A percentile compares a stretch with the other conserved stretches of the same genome.
These are phyloP conservation scores for Bisporella sp. DNA, from an alignment of 2,329 filamentous ascomycete genomes.

Conservation along the genomic window DNA sequence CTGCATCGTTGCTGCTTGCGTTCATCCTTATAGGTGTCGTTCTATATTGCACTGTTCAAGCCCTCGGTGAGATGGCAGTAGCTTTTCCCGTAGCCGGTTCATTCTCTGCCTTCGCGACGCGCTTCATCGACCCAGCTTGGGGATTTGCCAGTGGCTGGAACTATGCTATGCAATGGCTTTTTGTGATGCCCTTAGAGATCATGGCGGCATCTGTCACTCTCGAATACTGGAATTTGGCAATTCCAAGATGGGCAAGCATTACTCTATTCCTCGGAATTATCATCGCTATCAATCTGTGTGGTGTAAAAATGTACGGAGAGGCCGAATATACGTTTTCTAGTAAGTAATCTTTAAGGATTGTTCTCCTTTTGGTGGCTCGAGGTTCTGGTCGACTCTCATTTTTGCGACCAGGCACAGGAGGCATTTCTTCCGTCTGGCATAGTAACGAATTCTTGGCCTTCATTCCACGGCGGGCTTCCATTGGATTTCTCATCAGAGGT, in stretches of 20 bases:
- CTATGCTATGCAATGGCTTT: slow-evolving; percentile 83
- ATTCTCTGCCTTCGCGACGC: slow-evolving; percentile 84
- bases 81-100: slow-evolving; percentile 93
- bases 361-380: too few species aligned
- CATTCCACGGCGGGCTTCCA: too few species aligned
- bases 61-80: slow-evolving; percentile 85
- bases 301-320: slow-evolving; percentile 82
- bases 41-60: slow-evolving; percentile 88
- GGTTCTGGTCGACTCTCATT: too few species aligned
- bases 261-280: slow-evolving; percentile 73
- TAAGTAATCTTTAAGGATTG: too few species aligned
- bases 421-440: too few species aligned
- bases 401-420: too few species aligned
- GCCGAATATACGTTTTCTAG: slow-evolving; percentile 77
- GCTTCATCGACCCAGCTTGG: slow-evolving; percentile 93
- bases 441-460: too few species aligned
- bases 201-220: slow-evolving; percentile 82
- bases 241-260: slow-evolving; percentile 74
- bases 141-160: slow-evolving; percentile 95
- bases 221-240: slow-evolving; percentile 71
- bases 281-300: slow-evolving; percentile 77
- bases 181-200: slow-evolving; percentile 76
- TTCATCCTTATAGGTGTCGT: slow-evolving; percentile 75
- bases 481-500: too few species aligned
- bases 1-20: slow-evolving; percentile 71